phyloP scores from a whole-genome alignment of 1,284 basidiomycete species.

The Ustilago loliicola region DNA sequence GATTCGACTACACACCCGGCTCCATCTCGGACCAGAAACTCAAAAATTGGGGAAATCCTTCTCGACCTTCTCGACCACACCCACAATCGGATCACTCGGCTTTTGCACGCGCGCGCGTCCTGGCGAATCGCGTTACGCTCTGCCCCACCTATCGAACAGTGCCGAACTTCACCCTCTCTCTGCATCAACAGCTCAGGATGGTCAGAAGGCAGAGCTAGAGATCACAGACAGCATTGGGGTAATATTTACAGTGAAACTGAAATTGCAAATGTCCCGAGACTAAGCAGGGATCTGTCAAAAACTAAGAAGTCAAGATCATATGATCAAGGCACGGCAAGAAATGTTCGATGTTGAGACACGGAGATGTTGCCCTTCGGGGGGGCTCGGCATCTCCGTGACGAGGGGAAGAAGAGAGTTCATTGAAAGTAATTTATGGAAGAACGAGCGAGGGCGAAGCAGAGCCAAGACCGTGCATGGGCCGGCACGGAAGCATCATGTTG shows the following conservation, averaged over 20 bases:
- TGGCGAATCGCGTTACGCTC: not conserved
- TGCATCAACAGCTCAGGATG: not conserved
- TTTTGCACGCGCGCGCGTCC: slow-evolving; percentile 27
- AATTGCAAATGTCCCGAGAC: slow-evolving; percentile 10
- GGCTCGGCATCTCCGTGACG: not conserved
- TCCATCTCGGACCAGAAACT: not conserved
- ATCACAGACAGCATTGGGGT: slow-evolving; percentile 5
- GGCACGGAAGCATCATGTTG: slow-evolving; percentile 30
- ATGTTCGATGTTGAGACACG: not conserved
- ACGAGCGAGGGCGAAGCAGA: slow-evolving; percentile 23
- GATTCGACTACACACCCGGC: slow-evolving; percentile 1
- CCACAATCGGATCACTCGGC: slow-evolving; percentile 24
- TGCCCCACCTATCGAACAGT: slow-evolving; percentile 38
- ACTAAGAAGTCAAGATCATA: not conserved
- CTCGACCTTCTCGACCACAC: not conserved
- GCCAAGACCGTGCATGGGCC: slow-evolving; percentile 14
- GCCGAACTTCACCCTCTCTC: slow-evolving; percentile 7
- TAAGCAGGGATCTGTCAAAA: not conserved
- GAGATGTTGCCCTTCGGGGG: too few species aligned
- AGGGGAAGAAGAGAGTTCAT: not conserved
- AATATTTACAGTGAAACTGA: slow-evolving; percentile 37
- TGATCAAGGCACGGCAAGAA: not conserved
- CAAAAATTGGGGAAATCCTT: slow-evolving; percentile 6
- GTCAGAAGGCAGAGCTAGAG: not conserved
- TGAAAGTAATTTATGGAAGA: slow-evolving; percentile 1